These are phyloP conservation scores for Senna tora DNA, from an alignment of 306 rosid species.

Conservation along the genomic window DNA sequence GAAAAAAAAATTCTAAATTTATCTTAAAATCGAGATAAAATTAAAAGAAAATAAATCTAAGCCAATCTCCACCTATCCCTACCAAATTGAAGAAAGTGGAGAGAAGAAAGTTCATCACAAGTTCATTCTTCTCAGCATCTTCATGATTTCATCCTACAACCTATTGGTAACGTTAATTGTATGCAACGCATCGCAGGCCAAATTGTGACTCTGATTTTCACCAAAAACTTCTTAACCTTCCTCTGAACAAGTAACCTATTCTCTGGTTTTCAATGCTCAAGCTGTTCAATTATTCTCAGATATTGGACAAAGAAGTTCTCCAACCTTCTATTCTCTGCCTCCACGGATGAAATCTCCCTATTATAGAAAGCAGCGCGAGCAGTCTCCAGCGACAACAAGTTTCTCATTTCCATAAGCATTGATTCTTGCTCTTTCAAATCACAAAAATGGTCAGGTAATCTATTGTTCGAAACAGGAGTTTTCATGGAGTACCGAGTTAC, in stretches of 20 bases:
- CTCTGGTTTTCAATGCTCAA: constrained; percentile 58
- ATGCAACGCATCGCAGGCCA: constrained; percentile 43
- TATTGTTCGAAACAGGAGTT: constrained; percentile 44
- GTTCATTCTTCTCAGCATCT: constrained; percentile 55
- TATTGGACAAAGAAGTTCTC: constrained; percentile 46
- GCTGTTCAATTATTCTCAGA: constrained; percentile 43
- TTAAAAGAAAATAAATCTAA: too few species aligned
- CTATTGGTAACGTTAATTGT: constrained; percentile 38
- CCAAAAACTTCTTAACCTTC: constrained; percentile 50
- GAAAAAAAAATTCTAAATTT: too few species aligned
- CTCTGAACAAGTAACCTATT: constrained; percentile 51
- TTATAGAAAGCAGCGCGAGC: constrained; percentile 57
- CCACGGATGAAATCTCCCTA: constrained; percentile 53
- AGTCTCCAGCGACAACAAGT: constrained; percentile 51
- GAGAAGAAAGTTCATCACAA: too few species aligned
- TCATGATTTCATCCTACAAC: constrained; percentile 55
- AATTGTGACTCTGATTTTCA: constrained; percentile 55
- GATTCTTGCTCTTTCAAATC: constrained; percentile 68
- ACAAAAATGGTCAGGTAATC: constrained; percentile 50
- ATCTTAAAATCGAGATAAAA: too few species aligned
- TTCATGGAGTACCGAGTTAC: constrained; percentile 24
- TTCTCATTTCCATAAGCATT: constrained; percentile 47
- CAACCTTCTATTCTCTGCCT: constrained; percentile 52
- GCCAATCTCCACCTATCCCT: too few species aligned
- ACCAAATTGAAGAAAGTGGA: too few species aligned